phyloP scores from a whole-genome alignment of 208 protist genomes.

The Trypanosoma melophagium region DNA sequence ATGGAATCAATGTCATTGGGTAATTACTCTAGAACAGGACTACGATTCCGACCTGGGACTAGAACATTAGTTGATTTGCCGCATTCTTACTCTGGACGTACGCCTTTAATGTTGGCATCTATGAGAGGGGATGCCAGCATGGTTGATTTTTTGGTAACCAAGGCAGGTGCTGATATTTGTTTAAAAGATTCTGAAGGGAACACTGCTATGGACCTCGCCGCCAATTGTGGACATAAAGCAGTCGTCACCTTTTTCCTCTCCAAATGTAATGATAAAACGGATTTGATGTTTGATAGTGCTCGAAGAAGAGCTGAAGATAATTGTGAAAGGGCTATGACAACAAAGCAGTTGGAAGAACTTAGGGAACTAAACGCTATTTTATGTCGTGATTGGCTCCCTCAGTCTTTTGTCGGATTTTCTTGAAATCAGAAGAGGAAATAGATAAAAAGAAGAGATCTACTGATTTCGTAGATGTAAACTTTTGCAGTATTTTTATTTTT shows the following conservation, averaged over 20 bases:
- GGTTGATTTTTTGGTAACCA: slow-evolving; percentile 59
- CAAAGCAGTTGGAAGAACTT: slow-evolving; percentile 53
- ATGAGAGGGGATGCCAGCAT: slow-evolving; percentile 51
- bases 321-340: slow-evolving; percentile 59
- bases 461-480: slow-evolving; percentile 14
- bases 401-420: slow-evolving; percentile 42
- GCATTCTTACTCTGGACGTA: slow-evolving; percentile 62
- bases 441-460: neutral
- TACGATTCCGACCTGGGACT: slow-evolving; percentile 41
- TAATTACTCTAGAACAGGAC: neutral
- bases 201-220: slow-evolving; percentile 72
- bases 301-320: slow-evolving; percentile 67
- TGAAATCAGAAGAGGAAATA: slow-evolving; percentile 20
- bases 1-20: neutral
- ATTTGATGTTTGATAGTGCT: slow-evolving; percentile 36
- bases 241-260: slow-evolving; percentile 52
- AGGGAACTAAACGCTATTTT: slow-evolving; percentile 55
- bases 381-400: slow-evolving; percentile 44
- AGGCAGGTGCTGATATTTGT: slow-evolving; percentile 48
- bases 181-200: slow-evolving; percentile 47
- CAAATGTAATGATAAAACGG: slow-evolving; percentile 34
- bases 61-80: slow-evolving; percentile 63
- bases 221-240: slow-evolving; percentile 52
- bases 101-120: slow-evolving; percentile 80
- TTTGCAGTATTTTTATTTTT: slow-evolving; percentile 7